Conservation (phyloP, 1,284 basidiomycete genomes). For the Malassezia brasiliensis region DNA sequence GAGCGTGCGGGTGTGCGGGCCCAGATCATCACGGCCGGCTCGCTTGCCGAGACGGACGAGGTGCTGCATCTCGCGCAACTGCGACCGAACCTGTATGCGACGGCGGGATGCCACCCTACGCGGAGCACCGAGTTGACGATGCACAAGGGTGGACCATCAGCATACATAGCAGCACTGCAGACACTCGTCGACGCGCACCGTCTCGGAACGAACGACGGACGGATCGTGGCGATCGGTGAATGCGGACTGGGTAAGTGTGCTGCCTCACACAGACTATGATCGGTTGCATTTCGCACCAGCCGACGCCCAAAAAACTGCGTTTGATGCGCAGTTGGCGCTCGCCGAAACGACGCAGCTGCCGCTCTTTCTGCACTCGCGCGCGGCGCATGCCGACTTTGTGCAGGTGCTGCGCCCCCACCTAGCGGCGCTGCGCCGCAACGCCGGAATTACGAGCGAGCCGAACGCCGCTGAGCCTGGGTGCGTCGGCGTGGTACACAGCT, state of each 20-base stretch:
- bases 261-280: slow-evolving; percentile 62
- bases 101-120: slow-evolving; percentile 77
- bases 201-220: neutral
- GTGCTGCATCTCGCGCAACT: slow-evolving; percentile 60
- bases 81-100: slow-evolving; percentile 60
- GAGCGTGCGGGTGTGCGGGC: slow-evolving; percentile 59
- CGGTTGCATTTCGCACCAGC: slow-evolving; percentile 62
- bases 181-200: neutral
- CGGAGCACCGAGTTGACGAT: slow-evolving; percentile 66
- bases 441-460: neutral
- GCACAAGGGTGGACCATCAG: slow-evolving; percentile 54
- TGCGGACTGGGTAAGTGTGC: slow-evolving; percentile 64
- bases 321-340: slow-evolving; percentile 63
- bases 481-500: slow-evolving; percentile 66
- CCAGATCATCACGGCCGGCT: slow-evolving; percentile 75
- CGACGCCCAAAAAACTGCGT: slow-evolving; percentile 61
- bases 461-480: neutral
- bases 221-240: slow-evolving; percentile 64
- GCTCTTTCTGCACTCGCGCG: slow-evolving; percentile 73
- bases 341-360: slow-evolving; percentile 67
- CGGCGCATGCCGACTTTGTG: slow-evolving; percentile 59
- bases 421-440: slow-evolving; percentile 10
- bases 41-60: slow-evolving; percentile 59
- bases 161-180: slow-evolving; percentile 54
- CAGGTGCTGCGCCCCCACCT: slow-evolving; percentile 53